Conservation (phyloP, 1,139 yeast genomes). For the Taphrina sp. region DNA sequence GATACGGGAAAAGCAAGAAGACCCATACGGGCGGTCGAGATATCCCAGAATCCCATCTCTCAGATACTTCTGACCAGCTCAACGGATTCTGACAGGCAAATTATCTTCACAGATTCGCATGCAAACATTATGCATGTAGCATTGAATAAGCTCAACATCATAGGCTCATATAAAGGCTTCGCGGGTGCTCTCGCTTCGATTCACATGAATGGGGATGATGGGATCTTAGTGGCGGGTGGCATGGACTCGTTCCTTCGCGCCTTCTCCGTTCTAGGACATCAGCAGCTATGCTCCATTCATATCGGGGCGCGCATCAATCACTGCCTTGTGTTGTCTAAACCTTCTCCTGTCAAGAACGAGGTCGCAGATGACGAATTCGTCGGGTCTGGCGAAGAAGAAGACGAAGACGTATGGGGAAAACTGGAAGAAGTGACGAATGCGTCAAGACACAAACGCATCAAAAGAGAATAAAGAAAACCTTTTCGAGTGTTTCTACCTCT, state of each 20-base stretch:
- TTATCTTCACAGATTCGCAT: conserved; percentile 14
- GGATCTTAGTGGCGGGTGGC: conserved; percentile 10
- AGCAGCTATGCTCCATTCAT: background rate
- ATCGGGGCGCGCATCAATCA: conserved; percentile 8
- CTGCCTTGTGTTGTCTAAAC: conserved; percentile 5
- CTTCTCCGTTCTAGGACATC: background rate
- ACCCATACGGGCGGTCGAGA: conserved; percentile 37
- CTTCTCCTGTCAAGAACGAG: background rate
- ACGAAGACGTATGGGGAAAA: conserved; percentile 28
- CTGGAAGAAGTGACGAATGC: background rate
- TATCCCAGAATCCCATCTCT: conserved; percentile 15
- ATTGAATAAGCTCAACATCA: background rate
- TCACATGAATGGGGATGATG: background rate
- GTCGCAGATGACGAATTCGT: conserved; percentile 3
- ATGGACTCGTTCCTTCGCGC: conserved; percentile 23
- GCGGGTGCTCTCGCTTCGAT: conserved; percentile 9
- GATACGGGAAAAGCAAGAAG: conserved; percentile 41
- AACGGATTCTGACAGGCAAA: background rate
- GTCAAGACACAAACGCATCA: no score
- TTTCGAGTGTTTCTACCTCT: no score
- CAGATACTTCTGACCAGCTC: background rate
- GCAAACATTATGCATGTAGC: conserved; percentile 21
- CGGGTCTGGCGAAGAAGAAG: conserved; percentile 15
- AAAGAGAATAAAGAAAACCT: no score
- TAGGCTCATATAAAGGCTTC: conserved; percentile 22